These are phyloP conservation scores for Venturia carpophila DNA, from an alignment of 2,329 filamentous ascomycete species.

Conservation along the genomic window DNA sequence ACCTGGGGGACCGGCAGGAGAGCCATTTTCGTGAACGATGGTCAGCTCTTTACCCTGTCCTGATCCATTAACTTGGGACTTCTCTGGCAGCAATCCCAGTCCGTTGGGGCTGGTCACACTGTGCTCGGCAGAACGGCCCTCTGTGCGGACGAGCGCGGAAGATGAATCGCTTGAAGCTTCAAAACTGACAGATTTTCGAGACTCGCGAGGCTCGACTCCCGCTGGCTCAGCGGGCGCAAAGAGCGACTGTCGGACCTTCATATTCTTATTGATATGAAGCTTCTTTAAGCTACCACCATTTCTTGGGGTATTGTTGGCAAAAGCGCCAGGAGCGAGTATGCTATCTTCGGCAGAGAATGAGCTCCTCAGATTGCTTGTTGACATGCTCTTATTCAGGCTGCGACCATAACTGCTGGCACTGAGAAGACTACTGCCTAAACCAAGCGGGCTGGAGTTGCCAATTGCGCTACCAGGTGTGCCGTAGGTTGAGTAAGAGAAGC, in stretches of 20 bases:
- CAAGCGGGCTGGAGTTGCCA: constrained; percentile 51
- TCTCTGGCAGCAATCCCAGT: neutral
- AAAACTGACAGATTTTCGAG: constrained; percentile 88
- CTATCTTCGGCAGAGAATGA: constrained; percentile 78
- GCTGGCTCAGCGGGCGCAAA: constrained; percentile 47
- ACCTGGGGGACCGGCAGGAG: constrained; percentile 25
- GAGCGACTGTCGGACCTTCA: constrained; percentile 57
- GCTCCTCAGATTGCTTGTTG: constrained; percentile 75
- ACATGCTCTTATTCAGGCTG: constrained; percentile 77
- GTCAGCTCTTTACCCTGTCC: constrained; percentile 62
- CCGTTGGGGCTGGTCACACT: constrained; percentile 32
- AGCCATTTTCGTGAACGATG: constrained; percentile 66
- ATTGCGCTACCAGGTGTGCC: constrained; percentile 66
- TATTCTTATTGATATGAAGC: constrained; percentile 80
- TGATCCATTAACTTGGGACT: constrained; percentile 30
- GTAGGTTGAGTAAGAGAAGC: constrained; percentile 89
- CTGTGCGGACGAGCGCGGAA: constrained; percentile 16
- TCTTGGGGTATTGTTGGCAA: constrained; percentile 53
- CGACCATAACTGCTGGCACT: constrained; percentile 58
- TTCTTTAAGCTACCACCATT: constrained; percentile 76
- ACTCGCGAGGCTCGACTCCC: constrained; percentile 45
- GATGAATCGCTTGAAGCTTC: constrained; percentile 32
- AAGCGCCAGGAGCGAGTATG: constrained; percentile 76
- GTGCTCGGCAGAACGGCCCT: neutral
- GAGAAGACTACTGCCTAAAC: constrained; percentile 58